Base-by-base conservation (phyloP, 1,284 basidiomycete species). In the Caloboletus firmus region DNA sequence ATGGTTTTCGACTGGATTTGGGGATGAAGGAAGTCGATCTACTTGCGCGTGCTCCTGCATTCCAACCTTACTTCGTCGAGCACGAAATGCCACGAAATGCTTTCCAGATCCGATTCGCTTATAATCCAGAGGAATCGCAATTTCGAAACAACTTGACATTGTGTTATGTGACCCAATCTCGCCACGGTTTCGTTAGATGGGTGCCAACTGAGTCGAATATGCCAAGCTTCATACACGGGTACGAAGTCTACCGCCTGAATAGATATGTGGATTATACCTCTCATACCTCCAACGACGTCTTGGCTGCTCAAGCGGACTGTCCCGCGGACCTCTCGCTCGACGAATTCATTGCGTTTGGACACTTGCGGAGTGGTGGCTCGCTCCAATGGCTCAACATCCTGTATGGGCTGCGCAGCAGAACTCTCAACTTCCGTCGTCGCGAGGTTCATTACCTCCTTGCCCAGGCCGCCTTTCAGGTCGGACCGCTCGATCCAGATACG, bases 391-490 rank as follows among this genome's bases (percentile, higher is more conserved):
- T 9, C 28, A 30, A 30, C 28, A 30, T 30, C 28, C 28, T 30
- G 28, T 0, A 9, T 0, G 9, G 9, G 28, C 1, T 30, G 28
- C 9, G 2, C 11, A 65, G 70, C 13, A 63, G 68, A 31, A 54
- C 55, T 1, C 59, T 82, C n/a, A 70, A 67, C 1, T 72, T 79
- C 40, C 59, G 63, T 34, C 55, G 60, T 2, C 61, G 66, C 1
- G 72, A 72, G 13, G 76, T 79, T 0, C 65, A 76, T 47, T 42
- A 62, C 1, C 60, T 82, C 4, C 15, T 79, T 1, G 60, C 60
- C 9, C 76, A 79, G 40, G 70, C 77, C 10, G 69, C 63, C 2
- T 74, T 65, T 62, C 77, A 80, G 52, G 66, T 74, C 0, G 79
- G 79, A 2, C 64, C 63, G 0, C 34, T 63, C 17, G 32, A 34